phyloP scores from a whole-genome alignment of 305 asterid genomes.

The Fraxinus dipetala region DNA sequence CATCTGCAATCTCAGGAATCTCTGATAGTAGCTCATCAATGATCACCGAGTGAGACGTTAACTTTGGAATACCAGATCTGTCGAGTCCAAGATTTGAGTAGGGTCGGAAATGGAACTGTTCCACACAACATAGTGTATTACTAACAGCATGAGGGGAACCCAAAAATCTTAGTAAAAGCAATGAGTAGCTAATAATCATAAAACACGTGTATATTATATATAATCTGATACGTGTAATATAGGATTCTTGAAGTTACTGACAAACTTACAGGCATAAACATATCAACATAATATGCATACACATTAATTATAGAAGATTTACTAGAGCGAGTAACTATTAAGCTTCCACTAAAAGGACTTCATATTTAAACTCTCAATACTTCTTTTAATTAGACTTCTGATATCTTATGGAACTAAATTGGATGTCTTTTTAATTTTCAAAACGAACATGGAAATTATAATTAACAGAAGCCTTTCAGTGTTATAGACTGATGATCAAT shows the following conservation, averaged over 20 bases:
- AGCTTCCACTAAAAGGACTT: not conserved
- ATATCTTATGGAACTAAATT: not conserved
- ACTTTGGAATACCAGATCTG: constrained; percentile 59
- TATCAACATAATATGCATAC: not conserved
- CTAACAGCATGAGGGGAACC: not conserved
- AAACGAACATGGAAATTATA: not conserved
- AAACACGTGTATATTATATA: not conserved
- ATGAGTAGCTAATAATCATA: not conserved
- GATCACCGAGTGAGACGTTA: constrained; percentile 47
- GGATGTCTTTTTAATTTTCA: not conserved
- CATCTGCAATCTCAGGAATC: constrained; percentile 72
- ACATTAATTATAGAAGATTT: not conserved
- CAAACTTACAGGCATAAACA: not conserved
- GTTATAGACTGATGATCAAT: not conserved
- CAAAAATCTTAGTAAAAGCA: not conserved
- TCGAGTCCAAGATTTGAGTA: constrained; percentile 77
- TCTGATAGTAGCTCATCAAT: constrained; percentile 62
- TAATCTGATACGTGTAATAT: not conserved
- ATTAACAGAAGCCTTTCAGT: not conserved
- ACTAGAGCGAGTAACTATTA: not conserved
- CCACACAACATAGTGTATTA: constrained; percentile 7
- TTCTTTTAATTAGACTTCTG: not conserved
- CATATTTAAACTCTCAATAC: not conserved
- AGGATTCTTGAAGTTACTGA: not conserved
- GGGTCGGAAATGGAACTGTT: constrained; percentile 79